Conservation (phyloP, 352 stramenopile genomes). For the Pythium folliculosum region DNA sequence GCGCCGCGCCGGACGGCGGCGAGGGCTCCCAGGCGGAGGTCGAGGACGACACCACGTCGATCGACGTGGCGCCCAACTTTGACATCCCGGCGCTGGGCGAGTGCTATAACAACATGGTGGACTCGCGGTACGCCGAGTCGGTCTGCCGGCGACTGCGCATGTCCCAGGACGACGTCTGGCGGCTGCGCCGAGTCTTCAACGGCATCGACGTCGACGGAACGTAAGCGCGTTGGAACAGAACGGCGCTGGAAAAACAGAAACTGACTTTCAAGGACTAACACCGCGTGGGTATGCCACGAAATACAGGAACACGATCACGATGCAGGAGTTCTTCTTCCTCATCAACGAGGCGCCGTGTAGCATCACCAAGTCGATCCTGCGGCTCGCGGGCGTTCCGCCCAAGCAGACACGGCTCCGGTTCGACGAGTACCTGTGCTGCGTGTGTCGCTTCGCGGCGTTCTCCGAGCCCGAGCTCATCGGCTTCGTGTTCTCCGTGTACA, state of each 20-base stretch:
- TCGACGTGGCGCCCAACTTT: conserved; percentile 3
- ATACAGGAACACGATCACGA: conserved; percentile 7
- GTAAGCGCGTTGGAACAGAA: background rate
- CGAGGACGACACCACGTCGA: background rate
- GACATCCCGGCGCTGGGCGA: background rate
- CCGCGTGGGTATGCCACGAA: background rate
- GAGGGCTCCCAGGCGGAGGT: background rate
- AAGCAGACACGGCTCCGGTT: conserved; percentile 4
- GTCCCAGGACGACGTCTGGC: conserved; percentile 5
- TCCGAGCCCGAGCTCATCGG: background rate
- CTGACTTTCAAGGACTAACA: too few species aligned
- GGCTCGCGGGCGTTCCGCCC: background rate
- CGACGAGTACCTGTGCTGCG: conserved; percentile 8
- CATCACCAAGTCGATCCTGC: conserved; percentile 5
- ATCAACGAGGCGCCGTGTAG: conserved; percentile 3
- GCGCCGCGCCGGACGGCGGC: background rate
- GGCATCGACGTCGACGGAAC: conserved; percentile 6
- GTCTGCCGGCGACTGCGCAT: conserved; percentile 6
- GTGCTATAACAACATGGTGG: conserved; percentile 1
- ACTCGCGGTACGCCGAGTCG: conserved; percentile 4
- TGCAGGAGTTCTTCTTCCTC: conserved; percentile 8
- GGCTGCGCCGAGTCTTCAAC: conserved; percentile 8
- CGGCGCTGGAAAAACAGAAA: too few species aligned
- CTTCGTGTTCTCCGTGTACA: conserved; percentile 1
- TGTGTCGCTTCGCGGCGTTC: conserved; percentile 1